Evolutionary conservation across 805 yeast genomes (phyloP), one percentile per base, ranked within the genome.

Genomic region (Brettanomyces bruxellensis): DNA sequence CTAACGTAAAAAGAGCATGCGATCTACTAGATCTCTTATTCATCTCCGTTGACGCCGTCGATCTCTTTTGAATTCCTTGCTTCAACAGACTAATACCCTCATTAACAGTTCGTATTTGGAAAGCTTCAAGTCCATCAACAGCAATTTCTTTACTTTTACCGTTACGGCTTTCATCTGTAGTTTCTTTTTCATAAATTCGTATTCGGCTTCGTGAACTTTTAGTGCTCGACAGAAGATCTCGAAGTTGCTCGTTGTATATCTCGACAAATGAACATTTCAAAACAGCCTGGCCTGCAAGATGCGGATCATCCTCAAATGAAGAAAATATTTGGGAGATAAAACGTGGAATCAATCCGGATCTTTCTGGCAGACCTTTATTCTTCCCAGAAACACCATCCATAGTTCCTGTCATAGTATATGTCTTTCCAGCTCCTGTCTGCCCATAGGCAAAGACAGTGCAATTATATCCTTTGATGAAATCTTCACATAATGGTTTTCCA

Each of bases 21-120:
- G 90, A 83, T 58, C 95, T 70, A 50, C 87, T 80, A 6, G 89
- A 83, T 14, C 71, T 69, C 54, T 80, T 87, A 55, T 85, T 85
- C 72, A 85, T 73, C 55, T 81, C 82, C 0, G 95, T 85, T 3
- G 83, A 70, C 1, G 88, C 86, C 1, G 85, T 82, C 56, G 78
- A 81, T 45, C 89, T 69, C 46, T 70, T 71, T 39, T 68, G 68
- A 37, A 82, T 63, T 1, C 95, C 90, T 44, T 70, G 69, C 47
- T 71, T 73, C 23, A 85, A 59, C 5, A 79, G 60, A 38, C 64
- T 58, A 46, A 84, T 66, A 0, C 88, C 91, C 48, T 78, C 79
- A 7, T 67, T 60, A 6, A 81, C 77, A 55, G 68, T 69, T 38
- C 68, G 69, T 4, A 84, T 71, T 47, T 74, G 72, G 40, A 77